Conservation (phyloP, 2,329 filamentous ascomycete species). For the Lachnellula occidentalis region DNA sequence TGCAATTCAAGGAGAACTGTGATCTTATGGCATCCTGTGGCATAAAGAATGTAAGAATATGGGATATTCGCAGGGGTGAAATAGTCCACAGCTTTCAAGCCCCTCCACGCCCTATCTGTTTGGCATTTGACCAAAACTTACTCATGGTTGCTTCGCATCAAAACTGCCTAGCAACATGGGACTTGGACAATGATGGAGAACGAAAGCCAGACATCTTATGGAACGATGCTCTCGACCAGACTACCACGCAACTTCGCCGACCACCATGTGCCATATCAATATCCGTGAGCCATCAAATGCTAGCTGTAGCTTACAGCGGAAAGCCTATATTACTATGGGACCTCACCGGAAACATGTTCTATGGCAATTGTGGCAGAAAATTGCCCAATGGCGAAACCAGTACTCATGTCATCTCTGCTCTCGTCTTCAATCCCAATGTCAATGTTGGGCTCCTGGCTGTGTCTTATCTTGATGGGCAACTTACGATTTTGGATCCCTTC, state of each 20-base stretch:
- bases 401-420: slow-evolving; percentile 26
- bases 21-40: slow-evolving; percentile 31
- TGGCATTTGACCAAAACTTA: slow-evolving; percentile 26
- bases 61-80: slow-evolving; percentile 25
- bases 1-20: slow-evolving; percentile 29
- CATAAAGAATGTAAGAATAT: slow-evolving; percentile 27
- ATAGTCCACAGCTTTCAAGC: slow-evolving; percentile 24
- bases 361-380: slow-evolving; percentile 34
- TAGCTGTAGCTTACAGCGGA: slow-evolving; percentile 32
- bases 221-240: slow-evolving; percentile 17
- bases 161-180: slow-evolving; percentile 29
- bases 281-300: slow-evolving; percentile 28
- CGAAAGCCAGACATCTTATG: slow-evolving; percentile 18
- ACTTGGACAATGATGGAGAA: slow-evolving; percentile 19
- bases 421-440: slow-evolving; percentile 27
- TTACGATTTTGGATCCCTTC: slow-evolving; percentile 12
- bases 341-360: slow-evolving; percentile 28
- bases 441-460: slow-evolving; percentile 10
- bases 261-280: slow-evolving; percentile 26
- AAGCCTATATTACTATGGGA: slow-evolving; percentile 34
- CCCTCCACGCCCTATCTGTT: slow-evolving; percentile 20
- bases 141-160: slow-evolving; percentile 27
- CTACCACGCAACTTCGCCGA: slow-evolving; percentile 8
- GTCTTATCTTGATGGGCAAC: slow-evolving; percentile 17
- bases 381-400: slow-evolving; percentile 28